Evolutionary conservation across 225 moss, liverwort and hornwort species (phyloP).

Genomic region (Asterella californica): DNA sequence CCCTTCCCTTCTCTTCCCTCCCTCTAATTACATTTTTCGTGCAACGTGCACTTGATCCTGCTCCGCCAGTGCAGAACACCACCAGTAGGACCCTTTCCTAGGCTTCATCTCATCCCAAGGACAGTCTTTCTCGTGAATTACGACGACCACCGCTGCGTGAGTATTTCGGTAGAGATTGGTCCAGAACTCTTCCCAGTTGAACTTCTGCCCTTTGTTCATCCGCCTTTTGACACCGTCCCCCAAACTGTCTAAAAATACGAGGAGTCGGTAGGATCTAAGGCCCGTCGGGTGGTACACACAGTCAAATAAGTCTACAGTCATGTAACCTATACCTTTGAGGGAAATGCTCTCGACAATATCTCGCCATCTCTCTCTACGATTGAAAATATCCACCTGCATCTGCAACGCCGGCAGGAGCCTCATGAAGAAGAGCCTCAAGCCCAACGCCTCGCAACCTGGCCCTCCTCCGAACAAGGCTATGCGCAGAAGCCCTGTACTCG

Average conservation of each 20-base stretch:
- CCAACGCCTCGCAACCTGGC: conserved; percentile 42
- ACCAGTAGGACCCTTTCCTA: conserved; percentile 35
- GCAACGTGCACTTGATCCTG: conserved; percentile 39
- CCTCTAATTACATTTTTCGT: conserved; percentile 22
- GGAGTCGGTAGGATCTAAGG: conserved; percentile 34
- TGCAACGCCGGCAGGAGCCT: conserved; percentile 28
- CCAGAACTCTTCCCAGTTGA: conserved; percentile 43
- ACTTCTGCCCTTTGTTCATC: conserved; percentile 20
- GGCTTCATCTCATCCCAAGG: conserved; percentile 44
- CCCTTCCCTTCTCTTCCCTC: too few relatives aligned
- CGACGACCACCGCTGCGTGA: conserved; percentile 28
- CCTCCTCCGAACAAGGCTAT: conserved; percentile 41
- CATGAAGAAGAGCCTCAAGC: conserved; percentile 43
- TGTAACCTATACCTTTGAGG: conserved; percentile 32
- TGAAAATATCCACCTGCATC: conserved; percentile 42
- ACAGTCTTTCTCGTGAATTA: conserved; percentile 32
- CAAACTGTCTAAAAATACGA: conserved; percentile 37
- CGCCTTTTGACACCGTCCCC: conserved; percentile 27
- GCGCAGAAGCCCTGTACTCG: conserved; percentile 24
- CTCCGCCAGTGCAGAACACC: conserved; percentile 37
- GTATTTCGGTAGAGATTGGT: conserved; percentile 36
- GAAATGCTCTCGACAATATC: conserved; percentile 38
- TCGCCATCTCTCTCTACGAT: conserved; percentile 38
- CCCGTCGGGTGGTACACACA: conserved; percentile 36
- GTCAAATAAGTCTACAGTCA: conserved; percentile 37